These are phyloP conservation scores for Syncephalastrum monosporum DNA, from an alignment of 371 early-diverging fungal genomes.

Conservation along the genomic window DNA sequence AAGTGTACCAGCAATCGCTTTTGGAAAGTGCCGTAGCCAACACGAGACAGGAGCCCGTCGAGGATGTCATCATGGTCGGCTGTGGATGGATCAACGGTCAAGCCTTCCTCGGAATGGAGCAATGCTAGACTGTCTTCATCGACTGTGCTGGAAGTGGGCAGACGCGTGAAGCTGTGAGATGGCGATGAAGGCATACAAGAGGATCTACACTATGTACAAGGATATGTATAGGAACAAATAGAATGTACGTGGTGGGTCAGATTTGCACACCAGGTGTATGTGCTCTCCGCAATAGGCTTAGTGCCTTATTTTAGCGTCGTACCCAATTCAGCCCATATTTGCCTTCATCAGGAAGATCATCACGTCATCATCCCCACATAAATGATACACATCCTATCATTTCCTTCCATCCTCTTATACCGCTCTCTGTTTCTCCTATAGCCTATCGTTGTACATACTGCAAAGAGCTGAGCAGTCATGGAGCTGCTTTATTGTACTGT, in stretches of 20 bases:
- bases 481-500: too few species aligned
- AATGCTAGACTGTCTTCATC: slow-evolving; percentile 7
- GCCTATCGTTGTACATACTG: too few species aligned
- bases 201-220: slow-evolving; percentile 4
- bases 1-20: slow-evolving; percentile 64
- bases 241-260: not conserved
- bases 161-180: slow-evolving; percentile 12
- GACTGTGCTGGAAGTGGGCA: slow-evolving; percentile 6
- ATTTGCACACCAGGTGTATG: not conserved
- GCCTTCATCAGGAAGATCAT: too few species aligned
- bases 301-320: too few species aligned
- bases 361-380: too few species aligned
- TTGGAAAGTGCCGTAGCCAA: slow-evolving; percentile 81
- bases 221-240: not conserved
- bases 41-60: slow-evolving; percentile 62
- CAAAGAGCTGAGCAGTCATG: too few species aligned
- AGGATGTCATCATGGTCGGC: slow-evolving; percentile 38
- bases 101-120: slow-evolving; percentile 1
- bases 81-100: not conserved
- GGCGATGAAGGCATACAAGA: slow-evolving; percentile 11
- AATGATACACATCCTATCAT: too few species aligned
- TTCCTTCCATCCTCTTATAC: too few species aligned
- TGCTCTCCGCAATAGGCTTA: too few species aligned
- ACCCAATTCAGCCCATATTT: too few species aligned
- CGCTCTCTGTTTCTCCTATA: too few species aligned